A percentile compares a stretch with the other conserved stretches of the same genome.
These are phyloP conservation scores for Yamadazyma insecticola DNA, from an alignment of 805 yeast genomes.

Conservation along the genomic window DNA sequence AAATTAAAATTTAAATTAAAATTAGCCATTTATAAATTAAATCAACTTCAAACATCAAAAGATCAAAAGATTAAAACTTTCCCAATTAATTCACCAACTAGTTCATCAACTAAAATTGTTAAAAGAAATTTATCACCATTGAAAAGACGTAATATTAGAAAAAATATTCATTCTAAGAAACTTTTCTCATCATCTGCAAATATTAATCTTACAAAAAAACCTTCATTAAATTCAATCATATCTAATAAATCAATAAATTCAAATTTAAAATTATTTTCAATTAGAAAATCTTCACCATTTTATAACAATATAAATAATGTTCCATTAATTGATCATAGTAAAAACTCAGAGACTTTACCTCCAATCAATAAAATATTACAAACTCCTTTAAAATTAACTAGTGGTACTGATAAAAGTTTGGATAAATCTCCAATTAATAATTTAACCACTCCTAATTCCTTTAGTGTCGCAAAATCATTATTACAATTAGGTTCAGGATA, in stretches of 20 bases:
- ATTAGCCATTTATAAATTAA: constrained; percentile 37
- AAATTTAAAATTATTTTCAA: constrained; percentile 33
- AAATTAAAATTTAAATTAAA: constrained; percentile 40
- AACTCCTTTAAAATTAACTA: constrained; percentile 35
- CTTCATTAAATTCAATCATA: constrained; percentile 5
- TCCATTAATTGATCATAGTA: constrained; percentile 5
- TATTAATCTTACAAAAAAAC: constrained; percentile 7
- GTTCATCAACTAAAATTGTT: constrained; percentile 11
- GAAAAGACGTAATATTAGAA: too few species aligned
- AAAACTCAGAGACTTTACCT: constrained; percentile 18
- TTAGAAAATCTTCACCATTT: constrained; percentile 31
- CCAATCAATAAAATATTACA: constrained; percentile 40
- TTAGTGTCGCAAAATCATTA: constrained; percentile 42
- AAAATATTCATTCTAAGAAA: not conserved
- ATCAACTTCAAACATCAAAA: constrained; percentile 15
- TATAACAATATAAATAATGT: constrained; percentile 13
- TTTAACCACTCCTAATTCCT: constrained; percentile 43
- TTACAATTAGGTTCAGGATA: constrained; percentile 33
- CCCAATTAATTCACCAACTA: constrained; percentile 8
- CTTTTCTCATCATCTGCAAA: too few species aligned
- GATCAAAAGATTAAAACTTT: not conserved
- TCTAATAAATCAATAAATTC: too few species aligned
- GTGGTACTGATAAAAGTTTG: constrained; percentile 10
- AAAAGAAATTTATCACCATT: constrained; percentile 1
- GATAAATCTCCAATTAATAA: constrained; percentile 28